A percentile compares a stretch with the other conserved stretches of the same genome.
Evolutionary conservation across 176 grass and related monocot genomes (phyloP).

Genomic region (Elymus sibiricus): DNA sequence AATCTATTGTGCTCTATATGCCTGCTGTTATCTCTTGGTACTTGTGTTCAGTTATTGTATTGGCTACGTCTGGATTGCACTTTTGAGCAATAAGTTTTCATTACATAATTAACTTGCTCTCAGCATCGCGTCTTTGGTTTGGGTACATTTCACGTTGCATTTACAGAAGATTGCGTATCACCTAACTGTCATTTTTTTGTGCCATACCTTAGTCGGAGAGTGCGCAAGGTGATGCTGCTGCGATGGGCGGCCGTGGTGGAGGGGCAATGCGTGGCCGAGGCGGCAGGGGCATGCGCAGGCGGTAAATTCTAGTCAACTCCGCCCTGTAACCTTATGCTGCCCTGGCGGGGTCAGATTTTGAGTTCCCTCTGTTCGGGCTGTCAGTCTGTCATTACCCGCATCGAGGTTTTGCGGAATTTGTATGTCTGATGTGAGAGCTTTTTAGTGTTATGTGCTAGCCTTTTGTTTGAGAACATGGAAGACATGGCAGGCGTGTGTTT

Average conservation of each 20-base stretch:
- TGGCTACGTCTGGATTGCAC: too few relatives aligned
- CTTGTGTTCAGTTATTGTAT: neutral
- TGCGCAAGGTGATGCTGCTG: slow-evolving; percentile 90
- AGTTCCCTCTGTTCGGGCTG: neutral
- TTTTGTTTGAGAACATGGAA: neutral
- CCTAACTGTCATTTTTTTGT: neutral
- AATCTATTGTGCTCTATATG: neutral
- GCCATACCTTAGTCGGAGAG: slow-evolving; percentile 65
- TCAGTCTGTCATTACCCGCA: neutral
- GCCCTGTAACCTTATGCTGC: neutral
- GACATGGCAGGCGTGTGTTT: neutral
- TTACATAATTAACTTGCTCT: neutral
- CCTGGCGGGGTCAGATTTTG: neutral
- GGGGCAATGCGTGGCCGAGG: slow-evolving; percentile 75
- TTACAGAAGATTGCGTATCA: neutral
- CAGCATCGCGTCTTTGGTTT: neutral
- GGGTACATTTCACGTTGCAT: neutral
- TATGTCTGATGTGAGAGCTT: slow-evolving; percentile 4
- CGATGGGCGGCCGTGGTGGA: slow-evolving; percentile 78
- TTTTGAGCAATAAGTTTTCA: neutral
- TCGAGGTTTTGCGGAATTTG: neutral
- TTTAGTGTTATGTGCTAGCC: neutral
- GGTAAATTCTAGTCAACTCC: slow-evolving; percentile 24
- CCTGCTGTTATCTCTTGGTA: neutral
- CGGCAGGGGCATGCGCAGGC: slow-evolving; percentile 88